A percentile compares a stretch with the other conserved stretches of the same genome.
These are phyloP conservation scores for Suhomyces atakaporum DNA, from an alignment of 1,139 yeast genomes.

Conservation along the genomic window DNA sequence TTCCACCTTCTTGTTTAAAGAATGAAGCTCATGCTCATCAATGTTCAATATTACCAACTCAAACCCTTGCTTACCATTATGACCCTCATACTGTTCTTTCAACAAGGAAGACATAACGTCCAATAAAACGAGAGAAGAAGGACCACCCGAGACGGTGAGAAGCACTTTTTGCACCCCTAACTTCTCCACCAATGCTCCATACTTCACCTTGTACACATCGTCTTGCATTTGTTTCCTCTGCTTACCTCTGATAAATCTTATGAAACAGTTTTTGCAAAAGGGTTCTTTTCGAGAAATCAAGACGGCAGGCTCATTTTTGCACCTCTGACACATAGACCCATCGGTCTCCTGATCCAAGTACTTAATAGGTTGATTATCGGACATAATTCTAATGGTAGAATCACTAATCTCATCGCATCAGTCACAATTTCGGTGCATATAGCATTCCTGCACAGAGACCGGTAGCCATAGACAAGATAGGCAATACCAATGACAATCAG, in stretches of 20 bases:
- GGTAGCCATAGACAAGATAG: too few relatives aligned
- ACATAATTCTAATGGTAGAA: constrained; percentile 1
- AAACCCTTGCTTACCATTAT: constrained; percentile 71
- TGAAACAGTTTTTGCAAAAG: constrained; percentile 72
- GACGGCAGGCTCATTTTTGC: constrained; percentile 49
- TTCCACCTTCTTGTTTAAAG: constrained; percentile 20
- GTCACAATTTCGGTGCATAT: too few relatives aligned
- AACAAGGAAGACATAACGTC: constrained; percentile 66
- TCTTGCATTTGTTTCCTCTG: constrained; percentile 75
- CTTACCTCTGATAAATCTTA: constrained; percentile 71
- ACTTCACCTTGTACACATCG: constrained; percentile 71
- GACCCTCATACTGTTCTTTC: constrained; percentile 58
- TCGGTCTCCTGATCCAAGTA: constrained; percentile 18
- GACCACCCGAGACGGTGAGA: constrained; percentile 65
- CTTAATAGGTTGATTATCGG: constrained; percentile 20
- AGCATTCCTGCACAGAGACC: too few relatives aligned
- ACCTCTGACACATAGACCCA: constrained; percentile 43
- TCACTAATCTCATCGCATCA: constrained; percentile 8
- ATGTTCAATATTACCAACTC: constrained; percentile 56
- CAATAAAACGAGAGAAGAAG: constrained; percentile 64
- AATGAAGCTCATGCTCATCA: constrained; percentile 35
- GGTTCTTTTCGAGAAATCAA: constrained; percentile 66
- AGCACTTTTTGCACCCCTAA: constrained; percentile 47
- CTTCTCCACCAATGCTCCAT: constrained; percentile 35
- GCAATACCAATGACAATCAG: too few relatives aligned